Conservation (phyloP, 345 rosid genomes). For the Pelargonium nanum region DNA sequence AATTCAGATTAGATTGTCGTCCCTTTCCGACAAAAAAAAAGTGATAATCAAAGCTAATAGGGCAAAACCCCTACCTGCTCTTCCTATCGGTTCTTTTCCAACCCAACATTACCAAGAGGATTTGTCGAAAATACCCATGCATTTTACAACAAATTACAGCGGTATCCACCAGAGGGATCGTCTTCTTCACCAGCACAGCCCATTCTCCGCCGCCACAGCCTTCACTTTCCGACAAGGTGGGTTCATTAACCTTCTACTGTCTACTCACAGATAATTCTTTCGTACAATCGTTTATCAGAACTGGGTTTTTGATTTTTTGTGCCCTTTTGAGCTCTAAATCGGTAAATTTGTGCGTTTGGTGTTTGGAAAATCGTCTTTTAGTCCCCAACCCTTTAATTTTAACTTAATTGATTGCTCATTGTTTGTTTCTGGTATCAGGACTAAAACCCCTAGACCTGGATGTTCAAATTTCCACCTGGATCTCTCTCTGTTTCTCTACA, state of each 20-base stretch:
- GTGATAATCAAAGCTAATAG: no score
- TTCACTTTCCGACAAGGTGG: background rate
- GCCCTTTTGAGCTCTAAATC: background rate
- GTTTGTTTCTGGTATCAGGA: background rate
- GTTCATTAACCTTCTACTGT: background rate
- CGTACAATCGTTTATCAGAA: background rate
- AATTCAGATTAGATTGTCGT: no score
- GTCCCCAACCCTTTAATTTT: no score
- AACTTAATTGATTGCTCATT: background rate
- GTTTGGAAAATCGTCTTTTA: background rate
- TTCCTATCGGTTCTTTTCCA: no score
- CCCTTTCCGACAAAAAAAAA: no score
- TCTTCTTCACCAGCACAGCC: background rate
- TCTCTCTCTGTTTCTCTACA: background rate
- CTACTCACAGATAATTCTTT: background rate
- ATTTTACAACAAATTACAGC: background rate
- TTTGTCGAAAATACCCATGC: background rate
- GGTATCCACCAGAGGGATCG: background rate
- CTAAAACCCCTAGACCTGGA: background rate
- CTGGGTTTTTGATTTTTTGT: background rate
- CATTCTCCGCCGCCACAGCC: background rate
- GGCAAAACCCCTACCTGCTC: no score
- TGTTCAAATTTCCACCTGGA: background rate
- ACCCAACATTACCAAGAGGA: background rate
- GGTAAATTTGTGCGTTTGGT: background rate